Evolutionary conservation across 352 stramenopile genomes (phyloP).

Genomic region (Globisporangium emineosum): DNA sequence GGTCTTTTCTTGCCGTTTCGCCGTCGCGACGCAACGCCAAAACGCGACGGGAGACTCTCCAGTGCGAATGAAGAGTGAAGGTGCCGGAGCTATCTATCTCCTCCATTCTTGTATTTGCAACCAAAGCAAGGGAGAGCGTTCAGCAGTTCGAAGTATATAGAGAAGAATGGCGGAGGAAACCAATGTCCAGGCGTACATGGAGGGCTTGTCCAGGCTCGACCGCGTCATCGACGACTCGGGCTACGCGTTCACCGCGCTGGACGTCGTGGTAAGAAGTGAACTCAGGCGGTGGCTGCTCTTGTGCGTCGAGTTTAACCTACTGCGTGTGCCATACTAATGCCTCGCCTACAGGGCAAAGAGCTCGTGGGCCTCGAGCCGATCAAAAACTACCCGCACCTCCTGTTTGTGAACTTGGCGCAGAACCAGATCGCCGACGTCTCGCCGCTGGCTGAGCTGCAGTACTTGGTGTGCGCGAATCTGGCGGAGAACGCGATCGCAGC

Average conservation of each 20-base stretch:
- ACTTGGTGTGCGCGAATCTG: constrained; percentile 57
- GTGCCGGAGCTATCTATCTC: too few relatives aligned
- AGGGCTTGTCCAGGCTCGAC: constrained; percentile 73
- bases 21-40: background rate
- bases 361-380: constrained; percentile 57
- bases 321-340: too few relatives aligned
- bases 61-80: background rate
- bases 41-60: background rate
- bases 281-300: too few relatives aligned
- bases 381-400: constrained; percentile 57
- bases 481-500: constrained; percentile 49
- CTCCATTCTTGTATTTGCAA: too few relatives aligned
- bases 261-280: constrained; percentile 40
- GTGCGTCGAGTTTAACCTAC: too few relatives aligned
- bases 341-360: constrained; percentile 46
- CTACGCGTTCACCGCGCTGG: constrained; percentile 72
- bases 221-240: constrained; percentile 70
- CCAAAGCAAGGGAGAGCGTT: background rate
- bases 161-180: constrained; percentile 25
- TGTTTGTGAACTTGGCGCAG: constrained; percentile 65
- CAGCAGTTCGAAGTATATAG: background rate
- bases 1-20: constrained; percentile 3
- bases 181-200: constrained; percentile 45
- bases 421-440: constrained; percentile 61
- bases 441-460: constrained; percentile 49